Percentiles rank a stretch among this genome's conserved stretches.
Conservation (phyloP, 257 asterid species). For the Scutellaria galericulata region DNA sequence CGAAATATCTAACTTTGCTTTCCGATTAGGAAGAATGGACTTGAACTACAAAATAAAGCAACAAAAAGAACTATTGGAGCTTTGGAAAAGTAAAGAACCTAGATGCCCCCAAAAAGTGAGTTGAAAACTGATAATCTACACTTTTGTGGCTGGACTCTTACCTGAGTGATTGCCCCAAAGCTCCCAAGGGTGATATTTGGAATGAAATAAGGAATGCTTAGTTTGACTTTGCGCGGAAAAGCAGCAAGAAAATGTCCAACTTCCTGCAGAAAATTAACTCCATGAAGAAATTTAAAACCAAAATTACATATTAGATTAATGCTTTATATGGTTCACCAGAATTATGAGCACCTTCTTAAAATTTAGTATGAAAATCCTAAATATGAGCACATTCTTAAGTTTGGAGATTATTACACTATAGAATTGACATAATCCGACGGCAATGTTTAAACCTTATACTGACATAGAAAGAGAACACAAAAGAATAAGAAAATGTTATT, state of each 20-base stretch:
- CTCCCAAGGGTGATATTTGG: slow-evolving; percentile 97
- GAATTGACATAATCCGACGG: slow-evolving; percentile 6
- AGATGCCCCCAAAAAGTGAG: neutral
- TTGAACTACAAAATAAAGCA: slow-evolving; percentile 71
- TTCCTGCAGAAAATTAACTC: slow-evolving; percentile 78
- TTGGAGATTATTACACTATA: slow-evolving; percentile 11
- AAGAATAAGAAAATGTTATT: neutral
- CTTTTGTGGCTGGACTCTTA: neutral
- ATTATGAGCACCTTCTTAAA: slow-evolving; percentile 20
- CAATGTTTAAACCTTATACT: slow-evolving; percentile 1
- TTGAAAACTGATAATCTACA: neutral
- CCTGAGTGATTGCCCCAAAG: slow-evolving; percentile 98
- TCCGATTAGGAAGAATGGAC: slow-evolving; percentile 96
- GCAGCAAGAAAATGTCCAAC: slow-evolving; percentile 93
- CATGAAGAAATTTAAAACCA: slow-evolving; percentile 39
- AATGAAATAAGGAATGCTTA: slow-evolving; percentile 89
- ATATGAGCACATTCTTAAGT: slow-evolving; percentile 3
- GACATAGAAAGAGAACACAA: slow-evolving; percentile 3
- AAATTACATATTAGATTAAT: neutral
- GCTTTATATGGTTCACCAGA: neutral
- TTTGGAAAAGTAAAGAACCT: slow-evolving; percentile 1
- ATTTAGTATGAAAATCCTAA: too few relatives aligned
- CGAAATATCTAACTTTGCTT: slow-evolving; percentile 85
- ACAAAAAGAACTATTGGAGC: slow-evolving; percentile 9
- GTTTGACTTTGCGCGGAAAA: slow-evolving; percentile 81